Evolutionary conservation across 2,329 filamentous ascomycete genomes (phyloP), one percentile per base, ranked within the genome.

Genomic region (Thielaviopsis cerberus): DNA sequence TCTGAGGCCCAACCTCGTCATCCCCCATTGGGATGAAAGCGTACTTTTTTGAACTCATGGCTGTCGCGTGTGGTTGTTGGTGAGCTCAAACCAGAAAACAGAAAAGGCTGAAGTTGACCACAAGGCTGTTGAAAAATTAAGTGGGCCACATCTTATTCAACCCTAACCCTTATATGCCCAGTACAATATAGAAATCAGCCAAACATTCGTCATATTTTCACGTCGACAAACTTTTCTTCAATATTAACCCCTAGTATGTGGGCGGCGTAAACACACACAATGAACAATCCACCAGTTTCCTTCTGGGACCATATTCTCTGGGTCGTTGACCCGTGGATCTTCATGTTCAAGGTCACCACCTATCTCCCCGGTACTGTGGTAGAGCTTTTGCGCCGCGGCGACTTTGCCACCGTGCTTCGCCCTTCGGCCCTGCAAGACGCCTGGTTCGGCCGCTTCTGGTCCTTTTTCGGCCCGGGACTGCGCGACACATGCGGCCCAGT

Each of bases 11-110:
- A n/a, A 81, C 73, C 62, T 81, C 79, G 34, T 77, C 77, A 11
- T 80, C 80, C 60, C 80, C 80, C 82, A 85, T 85, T 7, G 81
- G 76, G 62, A 85, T 69, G 63, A 85, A 78, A 7, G 81, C 80
- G 67, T 85, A 85, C 64, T 77, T 79, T 68, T 83, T 83, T 53
- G 73, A 72, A 61, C 72, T 74, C 74, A 77, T 77, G 54, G 20
- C 62, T 59, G 53, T 22, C 11, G 26, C 20, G 26, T 57, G 52
- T 30, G 25, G 17, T 4, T 45, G 10, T 13, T 4, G 17, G n/a
- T n/a, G n/a, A n/a, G n/a, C n/a, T n/a, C n/a, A n/a, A n/a, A n/a
- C n/a, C 17, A 20, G 37, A 20, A 45, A 4, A 3, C 11, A 8
- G 37, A 20, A 48, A 48, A 48, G 41, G 41, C 41, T 48, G 41